Evolutionary conservation across 805 yeast species (phyloP).

Genomic region (Wickerhamomyces chaumierensis): DNA sequence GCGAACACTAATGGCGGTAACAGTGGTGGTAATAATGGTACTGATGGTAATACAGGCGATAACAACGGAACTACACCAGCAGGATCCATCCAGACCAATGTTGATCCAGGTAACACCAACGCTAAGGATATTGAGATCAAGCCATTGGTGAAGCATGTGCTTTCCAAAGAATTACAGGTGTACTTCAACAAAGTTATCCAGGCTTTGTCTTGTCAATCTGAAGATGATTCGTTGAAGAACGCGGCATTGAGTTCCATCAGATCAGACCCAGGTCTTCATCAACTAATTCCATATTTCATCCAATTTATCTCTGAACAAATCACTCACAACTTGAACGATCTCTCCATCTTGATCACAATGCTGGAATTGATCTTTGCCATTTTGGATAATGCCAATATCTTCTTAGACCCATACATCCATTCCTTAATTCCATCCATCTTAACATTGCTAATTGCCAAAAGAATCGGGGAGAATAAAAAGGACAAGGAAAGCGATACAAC

Average conservation of each 20-base stretch:
- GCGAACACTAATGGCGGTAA: constrained; percentile 6
- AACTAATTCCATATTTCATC: constrained; percentile 89
- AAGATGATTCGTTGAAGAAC: constrained; percentile 37
- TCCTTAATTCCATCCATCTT: constrained; percentile 94
- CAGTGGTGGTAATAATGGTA: constrained; percentile 1
- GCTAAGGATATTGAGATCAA: constrained; percentile 49
- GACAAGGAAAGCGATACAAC: background rate
- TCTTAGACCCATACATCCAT: constrained; percentile 91
- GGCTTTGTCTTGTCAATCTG: constrained; percentile 53
- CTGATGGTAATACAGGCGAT: constrained; percentile 2
- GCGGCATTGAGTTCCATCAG: constrained; percentile 81
- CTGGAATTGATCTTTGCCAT: constrained; percentile 81
- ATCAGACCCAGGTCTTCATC: constrained; percentile 94
- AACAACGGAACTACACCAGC: constrained; percentile 13
- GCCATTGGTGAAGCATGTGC: constrained; percentile 89
- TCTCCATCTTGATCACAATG: constrained; percentile 68
- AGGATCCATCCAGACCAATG: constrained; percentile 3
- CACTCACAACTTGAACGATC: constrained; percentile 71
- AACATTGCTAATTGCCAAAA: constrained; percentile 79
- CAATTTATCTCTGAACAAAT: constrained; percentile 94
- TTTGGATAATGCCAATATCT: constrained; percentile 71
- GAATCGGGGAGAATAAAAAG: constrained; percentile 41
- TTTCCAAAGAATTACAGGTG: constrained; percentile 86
- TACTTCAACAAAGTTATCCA: constrained; percentile 86
- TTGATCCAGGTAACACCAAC: background rate